These are phyloP conservation scores for Phytophthora meadii DNA, from an alignment of 352 stramenopile genomes.

Conservation along the genomic window DNA sequence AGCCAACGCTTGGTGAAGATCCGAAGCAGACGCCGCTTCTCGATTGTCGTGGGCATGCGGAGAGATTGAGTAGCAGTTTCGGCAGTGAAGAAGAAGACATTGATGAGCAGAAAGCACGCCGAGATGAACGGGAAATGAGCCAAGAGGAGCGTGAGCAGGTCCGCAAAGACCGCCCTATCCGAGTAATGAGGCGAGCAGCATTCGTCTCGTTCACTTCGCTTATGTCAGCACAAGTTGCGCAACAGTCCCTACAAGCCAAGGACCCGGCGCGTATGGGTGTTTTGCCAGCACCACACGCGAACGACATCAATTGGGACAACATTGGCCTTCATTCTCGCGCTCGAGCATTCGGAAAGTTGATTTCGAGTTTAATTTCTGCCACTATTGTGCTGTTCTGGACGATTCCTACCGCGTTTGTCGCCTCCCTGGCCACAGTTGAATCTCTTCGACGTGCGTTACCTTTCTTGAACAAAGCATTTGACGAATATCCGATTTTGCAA, in stretches of 20 bases:
- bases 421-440: conserved; percentile 74
- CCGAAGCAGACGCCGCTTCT: conserved; percentile 25
- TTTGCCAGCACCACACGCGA: conserved; percentile 55
- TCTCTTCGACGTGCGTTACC: conserved; percentile 66
- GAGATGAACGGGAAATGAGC: conserved; percentile 48
- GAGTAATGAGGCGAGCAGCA: conserved; percentile 69
- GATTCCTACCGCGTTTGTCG: conserved; percentile 80
- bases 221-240: conserved; percentile 70
- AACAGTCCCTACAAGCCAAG: conserved; percentile 72
- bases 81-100: conserved; percentile 29
- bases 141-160: conserved; percentile 55
- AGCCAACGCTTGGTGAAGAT: conserved; percentile 22
- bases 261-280: conserved; percentile 64
- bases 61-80: conserved; percentile 30
- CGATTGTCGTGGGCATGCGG: conserved; percentile 10
- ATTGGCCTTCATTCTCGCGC: conserved; percentile 65
- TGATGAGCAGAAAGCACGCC: conserved; percentile 42
- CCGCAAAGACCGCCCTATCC: conserved; percentile 58
- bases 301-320: conserved; percentile 84
- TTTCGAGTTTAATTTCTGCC: conserved; percentile 62
- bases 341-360: conserved; percentile 52
- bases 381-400: conserved; percentile 86
- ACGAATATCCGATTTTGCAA: conserved; percentile 65
- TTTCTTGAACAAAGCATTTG: conserved; percentile 70
- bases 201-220: conserved; percentile 86